Base-by-base conservation (phyloP, 2,329 filamentous ascomycete species). In the Ramichloridium luteum region DNA sequence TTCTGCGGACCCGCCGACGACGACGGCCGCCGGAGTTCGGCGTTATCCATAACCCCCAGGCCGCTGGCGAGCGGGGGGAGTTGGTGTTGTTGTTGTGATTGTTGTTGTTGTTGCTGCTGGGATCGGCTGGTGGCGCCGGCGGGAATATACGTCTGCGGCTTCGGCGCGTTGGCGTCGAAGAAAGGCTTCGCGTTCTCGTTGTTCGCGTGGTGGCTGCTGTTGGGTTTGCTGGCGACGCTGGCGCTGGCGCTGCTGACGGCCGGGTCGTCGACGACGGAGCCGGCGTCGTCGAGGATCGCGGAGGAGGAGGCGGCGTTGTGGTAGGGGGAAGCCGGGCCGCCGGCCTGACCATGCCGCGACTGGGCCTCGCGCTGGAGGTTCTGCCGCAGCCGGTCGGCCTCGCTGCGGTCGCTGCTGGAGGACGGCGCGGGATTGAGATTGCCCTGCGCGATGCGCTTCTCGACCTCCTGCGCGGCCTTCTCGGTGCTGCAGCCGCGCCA, bases 401-500 rank as follows among this genome's bases (percentile, higher is more conserved):
- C 6, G 15, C 30, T 5, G 9, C 23, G 18, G n/a, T 25, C n/a
- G 28, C 17, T 9, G 13, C 37, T 27, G n/a, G 20, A 23, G 8
- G n/a, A n/a, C 8, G 20, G 20, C 20, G n/a, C 20, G n/a, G n/a
- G n/a, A n/a, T n/a, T n/a, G n/a, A n/a, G n/a, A n/a, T n/a, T n/a
- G 30, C 42, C 45, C 16, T 40, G 37, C 36, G 48, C 45, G 27
- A 44, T 38, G 32, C 40, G 39, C 35, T 38, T 40, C 36, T 47
- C 49, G 11, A 38, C 31, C 17, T 41, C 45, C 20, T 23, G 20
- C n/a, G 20, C 20, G 8, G 20, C 75, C 40, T 83, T 76, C 57
- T 96, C 88, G 9, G 81, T 92, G 64, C 78, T 85, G 62, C 88
- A 96, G 6, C 88, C 88, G 55, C 90, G 85, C 88, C 88, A 96